These are phyloP conservation scores for Hypoxylon fragiforme DNA, from an alignment of 495 filamentous ascomycete species.

Conservation along the genomic window DNA sequence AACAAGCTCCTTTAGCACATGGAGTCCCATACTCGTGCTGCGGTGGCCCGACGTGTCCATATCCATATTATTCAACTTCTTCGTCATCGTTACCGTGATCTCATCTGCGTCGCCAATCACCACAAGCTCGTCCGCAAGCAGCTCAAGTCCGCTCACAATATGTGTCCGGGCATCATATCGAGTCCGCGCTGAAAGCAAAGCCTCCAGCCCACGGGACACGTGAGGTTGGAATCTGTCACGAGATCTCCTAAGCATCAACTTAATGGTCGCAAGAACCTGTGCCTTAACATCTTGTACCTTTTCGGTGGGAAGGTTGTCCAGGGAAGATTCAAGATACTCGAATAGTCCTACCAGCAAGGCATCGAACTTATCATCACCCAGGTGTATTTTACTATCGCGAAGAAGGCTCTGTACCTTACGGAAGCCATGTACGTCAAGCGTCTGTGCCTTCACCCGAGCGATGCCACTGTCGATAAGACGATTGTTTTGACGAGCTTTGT, in stretches of 20 bases:
- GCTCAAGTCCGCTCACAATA: conserved; percentile 58
- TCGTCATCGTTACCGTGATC: conserved; percentile 51
- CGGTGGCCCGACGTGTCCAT: conserved; percentile 43
- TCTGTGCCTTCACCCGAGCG: conserved; percentile 66
- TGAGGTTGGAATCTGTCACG: conserved; percentile 65
- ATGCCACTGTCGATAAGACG: conserved; percentile 76
- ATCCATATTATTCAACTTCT: conserved; percentile 44
- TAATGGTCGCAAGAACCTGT: conserved; percentile 79
- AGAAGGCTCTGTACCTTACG: conserved; percentile 83
- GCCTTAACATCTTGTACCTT: conserved; percentile 77
- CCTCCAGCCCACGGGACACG: conserved; percentile 65
- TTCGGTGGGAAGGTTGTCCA: conserved; percentile 48
- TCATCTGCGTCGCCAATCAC: conserved; percentile 54
- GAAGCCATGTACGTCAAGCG: conserved; percentile 85
- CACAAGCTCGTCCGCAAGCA: conserved; percentile 56
- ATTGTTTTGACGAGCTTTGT: conserved; percentile 54
- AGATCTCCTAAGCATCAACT: conserved; percentile 71
- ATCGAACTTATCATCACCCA: conserved; percentile 68
- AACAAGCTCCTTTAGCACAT: conserved; percentile 58
- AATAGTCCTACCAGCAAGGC: conserved; percentile 73
- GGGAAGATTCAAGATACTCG: conserved; percentile 68
- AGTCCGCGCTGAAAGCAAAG: conserved; percentile 68
- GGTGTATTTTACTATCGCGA: conserved; percentile 62
- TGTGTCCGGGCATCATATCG: conserved; percentile 58
- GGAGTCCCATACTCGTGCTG: conserved; percentile 62